Base-by-base conservation (phyloP, 805 yeast genomes). In the Candida qinlingensis region DNA sequence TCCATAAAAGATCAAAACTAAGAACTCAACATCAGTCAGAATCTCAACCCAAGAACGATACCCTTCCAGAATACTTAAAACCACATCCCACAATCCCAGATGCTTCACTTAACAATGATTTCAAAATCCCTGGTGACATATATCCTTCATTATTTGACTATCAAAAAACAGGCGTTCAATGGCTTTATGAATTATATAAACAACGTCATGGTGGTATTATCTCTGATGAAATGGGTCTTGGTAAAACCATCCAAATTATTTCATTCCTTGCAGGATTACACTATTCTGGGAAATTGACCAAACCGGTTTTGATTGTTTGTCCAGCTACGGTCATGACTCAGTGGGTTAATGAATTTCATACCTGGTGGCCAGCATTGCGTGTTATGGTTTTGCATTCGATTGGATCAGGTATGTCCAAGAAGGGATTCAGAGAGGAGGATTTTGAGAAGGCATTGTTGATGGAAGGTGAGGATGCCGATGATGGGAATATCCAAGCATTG, bases 161-260 rank as follows among this genome's bases (percentile, higher is more conserved):
- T 64, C 99, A 94, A 60, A 87, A 87, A 59, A 94, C 98, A 0
- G 89, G 98, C 53, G 97, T 94, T 1, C 96, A 94, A 59, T 92
- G 99, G 99, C 76, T 94, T 2, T 91, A 95, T 84, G 99, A 94
- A 61, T 71, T 94, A n/a, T 84, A 87, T 59, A 75, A 81, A 25
- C 98, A 94, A 64, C 81, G 79, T 44, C 85, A 91, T 3, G 99
- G 99, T 3, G 99, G 99, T 0, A 94, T 94, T 26, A 76, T 94
- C 38, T 97, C 98, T 28, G 99, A 94, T 66, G 99, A 94, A 65
- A 94, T 94, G 99, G 99, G 99, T 0, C 68, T 94, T 13, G 99
- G 99, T 2, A 94, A 94, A 61, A 94, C 99, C 0, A 85, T 94
- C 44, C 98, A 94, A 62, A 79, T 94, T 7, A 89, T 90, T 40